A percentile compares a stretch with the other conserved stretches of the same genome.
phyloP scores from a whole-genome alignment of 2,329 filamentous ascomycete species.

The Cladosporium sp. region DNA sequence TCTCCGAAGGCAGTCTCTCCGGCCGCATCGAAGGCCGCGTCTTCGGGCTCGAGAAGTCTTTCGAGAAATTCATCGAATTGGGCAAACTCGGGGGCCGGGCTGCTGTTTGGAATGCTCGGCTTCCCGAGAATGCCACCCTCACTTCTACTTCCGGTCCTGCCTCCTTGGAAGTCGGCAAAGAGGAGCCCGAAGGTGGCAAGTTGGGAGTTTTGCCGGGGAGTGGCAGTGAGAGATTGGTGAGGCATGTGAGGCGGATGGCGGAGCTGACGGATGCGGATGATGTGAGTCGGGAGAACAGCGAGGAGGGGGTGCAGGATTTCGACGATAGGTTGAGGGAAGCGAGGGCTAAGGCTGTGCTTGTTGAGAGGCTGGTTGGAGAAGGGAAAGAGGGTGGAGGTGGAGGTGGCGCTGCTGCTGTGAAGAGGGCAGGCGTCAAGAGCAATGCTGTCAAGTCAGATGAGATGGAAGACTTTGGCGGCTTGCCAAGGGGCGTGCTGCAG shows the following conservation, averaged over 20 bases:
- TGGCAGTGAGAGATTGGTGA: constrained; percentile 66
- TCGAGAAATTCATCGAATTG: constrained; percentile 84
- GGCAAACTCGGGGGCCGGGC: constrained; percentile 77
- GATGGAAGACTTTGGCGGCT: constrained; percentile 43
- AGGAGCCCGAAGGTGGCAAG: background rate
- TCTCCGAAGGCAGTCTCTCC: constrained; percentile 71
- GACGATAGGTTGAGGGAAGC: constrained; percentile 86
- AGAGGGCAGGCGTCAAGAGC: constrained; percentile 31
- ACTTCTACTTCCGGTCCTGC: background rate
- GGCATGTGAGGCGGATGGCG: constrained; percentile 74
- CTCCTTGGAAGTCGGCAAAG: constrained; percentile 6
- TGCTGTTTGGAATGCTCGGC: constrained; percentile 78
- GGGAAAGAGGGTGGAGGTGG: constrained; percentile 37
- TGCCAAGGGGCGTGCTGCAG: constrained; percentile 23
- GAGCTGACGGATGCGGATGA: constrained; percentile 77
- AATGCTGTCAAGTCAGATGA: constrained; percentile 30
- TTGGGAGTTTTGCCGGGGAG: background rate
- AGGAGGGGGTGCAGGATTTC: constrained; percentile 87
- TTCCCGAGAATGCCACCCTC: constrained; percentile 42
- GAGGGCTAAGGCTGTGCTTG: constrained; percentile 78
- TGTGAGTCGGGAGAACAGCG: constrained; percentile 77
- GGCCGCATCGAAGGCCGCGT: constrained; percentile 86
- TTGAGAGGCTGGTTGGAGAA: constrained; percentile 69
- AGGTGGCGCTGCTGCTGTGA: constrained; percentile 22
- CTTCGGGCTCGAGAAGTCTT: constrained; percentile 89